Percentiles rank a stretch among this genome's conserved stretches.
Evolutionary conservation across 2,329 filamentous ascomycete genomes (phyloP).

Genomic region (Tolypocladium cylindrosporum): DNA sequence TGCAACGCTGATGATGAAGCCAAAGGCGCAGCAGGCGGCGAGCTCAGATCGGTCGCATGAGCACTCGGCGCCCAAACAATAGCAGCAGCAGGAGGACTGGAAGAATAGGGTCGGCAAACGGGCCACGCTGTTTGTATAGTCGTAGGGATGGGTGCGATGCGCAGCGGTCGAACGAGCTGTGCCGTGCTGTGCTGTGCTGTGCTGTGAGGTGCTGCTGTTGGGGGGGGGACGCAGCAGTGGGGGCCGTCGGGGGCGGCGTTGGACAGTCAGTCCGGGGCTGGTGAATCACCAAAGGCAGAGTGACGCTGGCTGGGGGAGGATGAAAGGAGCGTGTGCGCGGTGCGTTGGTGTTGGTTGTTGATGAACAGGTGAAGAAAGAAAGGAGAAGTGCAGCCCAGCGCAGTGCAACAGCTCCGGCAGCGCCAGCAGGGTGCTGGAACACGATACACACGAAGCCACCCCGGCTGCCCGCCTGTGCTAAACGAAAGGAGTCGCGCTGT

Average conservation of each 20-base stretch:
- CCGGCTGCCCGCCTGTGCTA: background rate
- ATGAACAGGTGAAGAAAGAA: background rate
- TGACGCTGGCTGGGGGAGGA: background rate
- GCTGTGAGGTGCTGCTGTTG: background rate
- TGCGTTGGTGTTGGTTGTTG: background rate
- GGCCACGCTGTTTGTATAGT: background rate
- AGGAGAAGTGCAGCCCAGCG: background rate
- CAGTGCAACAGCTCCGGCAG: background rate
- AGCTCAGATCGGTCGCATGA: background rate
- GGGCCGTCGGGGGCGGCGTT: background rate
- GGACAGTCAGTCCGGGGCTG: background rate
- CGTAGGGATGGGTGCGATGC: background rate
- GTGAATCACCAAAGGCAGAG: background rate
- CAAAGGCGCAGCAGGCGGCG: background rate
- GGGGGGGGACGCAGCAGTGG: background rate
- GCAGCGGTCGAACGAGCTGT: too few relatives aligned
- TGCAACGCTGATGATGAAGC: background rate
- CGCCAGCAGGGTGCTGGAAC: background rate
- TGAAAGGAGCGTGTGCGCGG: background rate
- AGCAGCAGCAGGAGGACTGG: background rate
- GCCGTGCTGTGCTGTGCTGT: background rate
- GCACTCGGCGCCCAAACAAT: background rate
- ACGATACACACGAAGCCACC: background rate
- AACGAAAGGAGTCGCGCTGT: background rate
- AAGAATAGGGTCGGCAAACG: background rate